Base-by-base conservation (phyloP, 1,139 yeast genomes). In the Yamadazyma diddensiae region DNA sequence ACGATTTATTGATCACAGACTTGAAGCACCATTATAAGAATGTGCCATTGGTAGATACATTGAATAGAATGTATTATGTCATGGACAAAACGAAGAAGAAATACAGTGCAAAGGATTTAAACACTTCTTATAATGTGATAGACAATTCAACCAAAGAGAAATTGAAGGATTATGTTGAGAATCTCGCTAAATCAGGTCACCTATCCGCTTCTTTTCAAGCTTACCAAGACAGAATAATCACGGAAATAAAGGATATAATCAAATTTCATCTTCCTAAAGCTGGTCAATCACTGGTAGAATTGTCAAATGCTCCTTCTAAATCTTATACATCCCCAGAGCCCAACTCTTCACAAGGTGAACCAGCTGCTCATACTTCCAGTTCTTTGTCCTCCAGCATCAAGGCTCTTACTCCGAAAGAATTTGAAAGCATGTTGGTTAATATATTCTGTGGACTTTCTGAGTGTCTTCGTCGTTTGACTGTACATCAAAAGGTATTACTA, bases 401-500 rank as follows among this genome's bases (percentile, higher is more conserved):
- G 42, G 72, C 76, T 4, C 70, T 87, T 67, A 68, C 87, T 0
- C 81, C 90, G 0, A 58, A 61, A 13, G 96, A 85, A 39, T 88
- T 88, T 47, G 88, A 83, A 47, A 60, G 57, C 2, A 82, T 88
- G 88, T 55, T 87, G 29, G 58, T 70, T 3, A 66, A 64, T 24
- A 80, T 82, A 2, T 87, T 77, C 47, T 59, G 83, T 0, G 71
- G 77, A 23, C 65, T 86, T 5, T 76, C 88, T 0, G 90, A 82
- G 46, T 78, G 90, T 18, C 65, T 90, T 26, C 67, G 92, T 38
- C 69, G 95, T 34, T 62, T 90, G 16, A 76, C 85, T 1, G 65
- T 76, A 2, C 97, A 90, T 40, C 95, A 90, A 51, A 87, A 87
- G 51, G 49, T 85, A 4, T 57, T 92, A 21, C 65, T 92, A 14